These are phyloP conservation scores for Xylaria scruposa DNA, from an alignment of 495 filamentous ascomycete genomes.

Conservation along the genomic window DNA sequence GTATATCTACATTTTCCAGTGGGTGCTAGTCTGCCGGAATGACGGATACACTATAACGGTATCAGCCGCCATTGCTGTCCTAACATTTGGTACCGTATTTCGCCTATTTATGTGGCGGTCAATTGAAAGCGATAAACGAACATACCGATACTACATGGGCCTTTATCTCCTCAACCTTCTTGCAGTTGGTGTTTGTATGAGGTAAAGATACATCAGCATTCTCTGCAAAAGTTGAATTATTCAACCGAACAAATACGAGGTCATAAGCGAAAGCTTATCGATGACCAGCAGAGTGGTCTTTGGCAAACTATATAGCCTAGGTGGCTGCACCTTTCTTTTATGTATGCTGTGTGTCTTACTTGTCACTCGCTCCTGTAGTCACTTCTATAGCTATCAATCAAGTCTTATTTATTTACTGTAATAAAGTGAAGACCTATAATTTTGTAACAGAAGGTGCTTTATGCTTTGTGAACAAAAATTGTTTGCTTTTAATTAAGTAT, in stretches of 20 bases:
- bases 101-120: not conserved
- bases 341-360: no score
- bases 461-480: no score
- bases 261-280: no score
- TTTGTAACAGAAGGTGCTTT: no score
- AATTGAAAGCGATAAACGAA: not conserved
- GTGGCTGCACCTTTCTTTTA: no score
- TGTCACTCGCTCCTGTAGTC: no score
- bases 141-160: not conserved
- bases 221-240: not conserved
- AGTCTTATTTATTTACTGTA: no score
- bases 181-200: not conserved
- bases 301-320: no score
- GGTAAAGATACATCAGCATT: not conserved
- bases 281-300: no score
- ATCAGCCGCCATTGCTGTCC: not conserved
- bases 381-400: no score
- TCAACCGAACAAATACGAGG: not conserved
- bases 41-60: not conserved
- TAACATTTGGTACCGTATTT: not conserved
- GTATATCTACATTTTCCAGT: not conserved
- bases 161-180: conserved; percentile 1
- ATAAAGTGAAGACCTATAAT: no score
- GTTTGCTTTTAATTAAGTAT: no score
- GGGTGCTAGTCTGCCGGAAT: not conserved